These are phyloP conservation scores for Penicillium diatomitis DNA, from an alignment of 495 filamentous ascomycete species.

Conservation along the genomic window DNA sequence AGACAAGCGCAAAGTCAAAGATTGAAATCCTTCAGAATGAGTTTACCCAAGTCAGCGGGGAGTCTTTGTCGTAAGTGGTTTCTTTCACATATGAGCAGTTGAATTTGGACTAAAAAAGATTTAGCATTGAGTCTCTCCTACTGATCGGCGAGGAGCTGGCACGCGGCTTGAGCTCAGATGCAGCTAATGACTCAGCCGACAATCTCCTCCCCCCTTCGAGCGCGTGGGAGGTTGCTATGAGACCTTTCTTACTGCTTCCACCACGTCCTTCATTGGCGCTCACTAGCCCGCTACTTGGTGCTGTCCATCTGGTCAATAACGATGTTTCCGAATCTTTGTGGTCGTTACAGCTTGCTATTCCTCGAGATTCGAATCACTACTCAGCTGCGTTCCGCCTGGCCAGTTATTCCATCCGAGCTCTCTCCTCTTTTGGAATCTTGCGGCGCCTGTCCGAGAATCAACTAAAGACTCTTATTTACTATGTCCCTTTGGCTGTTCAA, in stretches of 20 bases:
- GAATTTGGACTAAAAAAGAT: conserved; percentile 7
- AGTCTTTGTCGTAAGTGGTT: conserved; percentile 44
- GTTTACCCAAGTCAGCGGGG: conserved; percentile 38
- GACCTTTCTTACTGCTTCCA: conserved; percentile 44
- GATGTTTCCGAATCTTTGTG: conserved; percentile 18
- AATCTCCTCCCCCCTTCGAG: conserved; percentile 39
- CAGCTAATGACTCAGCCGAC: conserved; percentile 20
- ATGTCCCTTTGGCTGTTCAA: conserved; percentile 46
- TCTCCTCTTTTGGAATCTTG: conserved; percentile 29
- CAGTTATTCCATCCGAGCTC: conserved; percentile 50
- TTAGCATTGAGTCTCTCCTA: conserved; percentile 45
- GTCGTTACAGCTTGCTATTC: conserved; percentile 20
- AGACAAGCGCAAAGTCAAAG: conserved; percentile 29
- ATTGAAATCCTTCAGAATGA: conserved; percentile 44
- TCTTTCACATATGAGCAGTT: neutral
- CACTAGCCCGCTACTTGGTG: conserved; percentile 60
- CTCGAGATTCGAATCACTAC: conserved; percentile 56
- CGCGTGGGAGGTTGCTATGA: conserved; percentile 47
- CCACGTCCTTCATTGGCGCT: conserved; percentile 59
- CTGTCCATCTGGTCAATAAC: conserved; percentile 52
- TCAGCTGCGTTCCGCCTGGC: conserved; percentile 68
- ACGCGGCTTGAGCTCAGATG: conserved; percentile 22
- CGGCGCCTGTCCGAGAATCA: conserved; percentile 21
- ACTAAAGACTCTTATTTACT: conserved; percentile 32
- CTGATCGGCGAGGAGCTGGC: conserved; percentile 45